Conservation (phyloP, 495 filamentous ascomycete species). For the Trichoderma virens region DNA sequence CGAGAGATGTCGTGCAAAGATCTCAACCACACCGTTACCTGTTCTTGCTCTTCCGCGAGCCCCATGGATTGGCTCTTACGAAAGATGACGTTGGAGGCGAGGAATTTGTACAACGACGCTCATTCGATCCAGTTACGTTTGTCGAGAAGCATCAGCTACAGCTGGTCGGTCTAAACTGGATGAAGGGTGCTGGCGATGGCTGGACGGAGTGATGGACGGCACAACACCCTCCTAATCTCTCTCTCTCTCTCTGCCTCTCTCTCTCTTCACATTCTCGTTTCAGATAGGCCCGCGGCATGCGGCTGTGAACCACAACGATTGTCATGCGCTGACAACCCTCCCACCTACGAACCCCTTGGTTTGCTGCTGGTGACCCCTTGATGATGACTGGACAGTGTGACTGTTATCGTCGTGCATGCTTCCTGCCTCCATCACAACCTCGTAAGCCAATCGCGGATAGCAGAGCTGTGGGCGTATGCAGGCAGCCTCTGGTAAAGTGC, state of each 20-base stretch:
- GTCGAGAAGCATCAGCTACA: conserved; percentile 18
- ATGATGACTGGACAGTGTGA: neutral
- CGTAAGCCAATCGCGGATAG: neutral
- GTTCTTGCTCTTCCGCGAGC: conserved; percentile 22
- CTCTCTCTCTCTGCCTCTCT: neutral
- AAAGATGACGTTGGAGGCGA: conserved; percentile 22
- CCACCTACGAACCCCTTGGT: neutral
- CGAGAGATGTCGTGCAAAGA: conserved; percentile 10
- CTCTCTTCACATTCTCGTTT: neutral
- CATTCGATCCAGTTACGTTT: conserved; percentile 19
- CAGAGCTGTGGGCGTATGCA: conserved; percentile 1
- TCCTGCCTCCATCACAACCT: neutral
- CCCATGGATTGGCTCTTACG: conserved; percentile 11
- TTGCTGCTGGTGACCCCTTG: neutral
- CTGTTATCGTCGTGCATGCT: conserved; percentile 6
- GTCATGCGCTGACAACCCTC: neutral
- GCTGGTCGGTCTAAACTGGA: conserved; percentile 22
- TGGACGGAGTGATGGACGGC: conserved; percentile 18
- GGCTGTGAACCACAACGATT: conserved; percentile 1
- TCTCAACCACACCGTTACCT: conserved; percentile 24
- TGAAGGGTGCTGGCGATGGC: conserved; percentile 21
- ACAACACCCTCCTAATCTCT: neutral
- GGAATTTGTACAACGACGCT: conserved; percentile 22
- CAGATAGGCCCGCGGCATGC: neutral
- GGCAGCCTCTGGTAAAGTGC: neutral